phyloP scores from a whole-genome alignment of 2,329 filamentous ascomycete species.

The Phyllosticta citrichinensis region DNA sequence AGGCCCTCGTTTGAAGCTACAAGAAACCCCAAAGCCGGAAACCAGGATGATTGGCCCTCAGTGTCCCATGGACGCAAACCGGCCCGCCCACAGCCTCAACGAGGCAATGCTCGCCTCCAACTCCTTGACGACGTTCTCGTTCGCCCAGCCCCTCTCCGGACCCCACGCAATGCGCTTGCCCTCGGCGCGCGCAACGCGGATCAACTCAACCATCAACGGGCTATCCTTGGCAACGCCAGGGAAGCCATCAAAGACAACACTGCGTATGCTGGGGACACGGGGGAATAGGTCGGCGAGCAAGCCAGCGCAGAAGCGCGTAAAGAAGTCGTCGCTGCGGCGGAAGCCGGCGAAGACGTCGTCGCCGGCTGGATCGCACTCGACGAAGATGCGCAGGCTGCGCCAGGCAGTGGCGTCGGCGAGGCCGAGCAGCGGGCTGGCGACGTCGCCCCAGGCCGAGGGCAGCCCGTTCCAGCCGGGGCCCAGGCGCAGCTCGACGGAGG shows the following conservation, averaged over 20 bases:
- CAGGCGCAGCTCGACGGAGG: slow-evolving; percentile 57
- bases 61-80: neutral
- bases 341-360: slow-evolving; percentile 59
- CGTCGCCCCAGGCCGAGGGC: slow-evolving; percentile 50
- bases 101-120: slow-evolving; percentile 13
- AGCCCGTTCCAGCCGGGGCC: slow-evolving; percentile 65
- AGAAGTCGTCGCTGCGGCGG: slow-evolving; percentile 55
- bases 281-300: slow-evolving; percentile 49
- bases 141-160: slow-evolving; percentile 54
- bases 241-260: slow-evolving; percentile 62
- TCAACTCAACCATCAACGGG: slow-evolving; percentile 52
- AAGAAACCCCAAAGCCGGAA: too few relatives aligned
- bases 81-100: slow-evolving; percentile 1
- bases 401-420: slow-evolving; percentile 52
- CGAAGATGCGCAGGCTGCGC: slow-evolving; percentile 53
- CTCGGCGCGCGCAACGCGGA: slow-evolving; percentile 41
- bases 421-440: slow-evolving; percentile 36
- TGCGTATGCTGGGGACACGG: slow-evolving; percentile 45
- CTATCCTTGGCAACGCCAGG: slow-evolving; percentile 54
- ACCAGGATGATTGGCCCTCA: neutral
- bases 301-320: slow-evolving; percentile 54
- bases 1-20: too few relatives aligned
- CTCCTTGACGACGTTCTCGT: slow-evolving; percentile 32
- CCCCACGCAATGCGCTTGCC: slow-evolving; percentile 51
- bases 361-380: slow-evolving; percentile 60